Percentiles rank a stretch among this genome's conserved stretches.
phyloP scores from a whole-genome alignment of 306 rosid species.

The Senna siamea region DNA sequence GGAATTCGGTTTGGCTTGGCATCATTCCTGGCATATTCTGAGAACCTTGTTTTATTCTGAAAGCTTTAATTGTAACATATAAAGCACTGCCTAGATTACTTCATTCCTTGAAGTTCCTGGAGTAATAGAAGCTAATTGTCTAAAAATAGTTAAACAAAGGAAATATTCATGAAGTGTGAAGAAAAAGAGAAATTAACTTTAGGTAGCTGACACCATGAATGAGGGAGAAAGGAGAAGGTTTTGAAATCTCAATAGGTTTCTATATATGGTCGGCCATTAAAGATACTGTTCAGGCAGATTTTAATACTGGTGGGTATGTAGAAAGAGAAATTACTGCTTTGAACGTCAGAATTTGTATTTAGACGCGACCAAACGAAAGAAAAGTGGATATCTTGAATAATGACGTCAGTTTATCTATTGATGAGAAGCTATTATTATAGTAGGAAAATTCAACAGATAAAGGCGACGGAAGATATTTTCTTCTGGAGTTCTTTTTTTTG shows the following conservation, averaged over 20 bases:
- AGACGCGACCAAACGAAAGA: background rate
- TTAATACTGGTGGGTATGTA: background rate
- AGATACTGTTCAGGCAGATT: slow-evolving; percentile 22
- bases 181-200: slow-evolving; percentile 4
- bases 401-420: slow-evolving; percentile 24
- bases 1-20: slow-evolving; percentile 27
- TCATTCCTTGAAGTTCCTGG: background rate
- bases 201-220: background rate
- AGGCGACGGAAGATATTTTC: slow-evolving; percentile 45
- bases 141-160: background rate
- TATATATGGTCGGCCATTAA: slow-evolving; percentile 1
- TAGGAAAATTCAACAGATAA: slow-evolving; percentile 28
- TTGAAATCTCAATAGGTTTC: slow-evolving; percentile 24
- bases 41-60: slow-evolving; percentile 7
- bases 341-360: background rate
- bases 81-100: background rate
- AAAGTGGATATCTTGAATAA: slow-evolving; percentile 16
- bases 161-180: background rate
- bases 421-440: slow-evolving; percentile 37
- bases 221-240: slow-evolving; percentile 2
- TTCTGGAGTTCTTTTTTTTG: slow-evolving; percentile 38
- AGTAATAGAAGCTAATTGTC: slow-evolving; percentile 17
- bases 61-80: background rate
- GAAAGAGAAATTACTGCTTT: slow-evolving; percentile 21
- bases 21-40: background rate